Conservation (phyloP, 1,139 yeast genomes). For the Magnusiomyces clavatus region DNA sequence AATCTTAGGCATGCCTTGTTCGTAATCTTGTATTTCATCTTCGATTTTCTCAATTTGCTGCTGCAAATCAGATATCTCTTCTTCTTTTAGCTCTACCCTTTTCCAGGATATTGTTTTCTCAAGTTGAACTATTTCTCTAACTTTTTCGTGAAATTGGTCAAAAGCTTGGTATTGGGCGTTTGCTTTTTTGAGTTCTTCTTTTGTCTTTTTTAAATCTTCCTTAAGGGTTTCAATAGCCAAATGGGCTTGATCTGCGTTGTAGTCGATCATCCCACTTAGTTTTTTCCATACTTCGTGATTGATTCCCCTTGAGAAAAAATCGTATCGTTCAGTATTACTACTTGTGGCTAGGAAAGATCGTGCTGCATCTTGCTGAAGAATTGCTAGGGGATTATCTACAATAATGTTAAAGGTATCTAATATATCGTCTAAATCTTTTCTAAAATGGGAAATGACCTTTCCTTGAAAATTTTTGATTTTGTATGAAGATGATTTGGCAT, state of each 20-base stretch:
- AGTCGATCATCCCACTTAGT: conserved; percentile 1
- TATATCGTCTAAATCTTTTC: conserved; percentile 58
- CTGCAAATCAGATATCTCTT: conserved; percentile 8
- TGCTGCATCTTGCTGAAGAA: conserved; percentile 90
- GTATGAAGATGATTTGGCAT: conserved; percentile 43
- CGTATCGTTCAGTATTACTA: conserved; percentile 28
- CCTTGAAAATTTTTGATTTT: conserved; percentile 46
- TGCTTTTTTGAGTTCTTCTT: conserved; percentile 32
- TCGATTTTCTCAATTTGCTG: conserved; percentile 3
- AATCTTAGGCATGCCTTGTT: not conserved
- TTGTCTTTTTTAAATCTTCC: conserved; percentile 28
- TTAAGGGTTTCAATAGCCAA: conserved; percentile 1
- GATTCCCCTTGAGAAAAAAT: conserved; percentile 16
- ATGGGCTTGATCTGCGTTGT: conserved; percentile 23
- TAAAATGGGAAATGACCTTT: conserved; percentile 50
- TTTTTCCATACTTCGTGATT: conserved; percentile 12
- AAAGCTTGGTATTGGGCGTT: conserved; percentile 35
- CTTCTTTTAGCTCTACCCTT: conserved; percentile 24
- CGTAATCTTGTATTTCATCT: not conserved
- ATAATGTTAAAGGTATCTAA: conserved; percentile 66
- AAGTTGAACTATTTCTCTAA: conserved; percentile 30
- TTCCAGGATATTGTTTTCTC: conserved; percentile 25
- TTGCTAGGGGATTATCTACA: conserved; percentile 87
- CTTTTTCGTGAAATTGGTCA: conserved; percentile 26
- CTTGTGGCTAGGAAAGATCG: conserved; percentile 78